A percentile compares a stretch with the other conserved stretches of the same genome.
phyloP scores from a whole-genome alignment of 306 rosid species.

The Pueraria montana region DNA sequence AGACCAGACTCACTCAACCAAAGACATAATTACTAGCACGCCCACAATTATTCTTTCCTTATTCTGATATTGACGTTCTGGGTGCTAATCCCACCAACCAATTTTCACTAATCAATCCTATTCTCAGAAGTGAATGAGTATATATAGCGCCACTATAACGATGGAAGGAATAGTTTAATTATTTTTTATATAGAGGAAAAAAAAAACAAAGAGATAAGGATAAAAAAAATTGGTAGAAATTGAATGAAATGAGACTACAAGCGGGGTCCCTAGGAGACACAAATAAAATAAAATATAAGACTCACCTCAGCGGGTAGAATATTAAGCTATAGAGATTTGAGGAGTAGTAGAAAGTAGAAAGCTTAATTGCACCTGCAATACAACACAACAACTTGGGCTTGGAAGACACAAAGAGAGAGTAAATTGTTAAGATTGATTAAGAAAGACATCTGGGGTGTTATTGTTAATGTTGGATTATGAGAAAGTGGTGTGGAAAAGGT shows the following conservation, averaged over 20 bases:
- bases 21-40: constrained; percentile 53
- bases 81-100: constrained; percentile 74
- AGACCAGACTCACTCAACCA: constrained; percentile 50
- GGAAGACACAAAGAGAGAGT: constrained; percentile 14
- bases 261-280: constrained; percentile 56
- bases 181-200: not conserved
- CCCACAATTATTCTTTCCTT: constrained; percentile 53
- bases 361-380: constrained; percentile 55
- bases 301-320: no score
- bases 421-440: constrained; percentile 46
- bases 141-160: constrained; percentile 39
- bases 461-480: constrained; percentile 22
- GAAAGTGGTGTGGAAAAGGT: constrained; percentile 32
- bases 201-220: constrained; percentile 7
- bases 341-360: constrained; percentile 39
- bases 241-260: constrained; percentile 30
- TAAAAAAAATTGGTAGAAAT: not conserved
- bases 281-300: constrained; percentile 31
- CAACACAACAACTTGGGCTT: constrained; percentile 11
- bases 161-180: constrained; percentile 6
- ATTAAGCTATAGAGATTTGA: no score
- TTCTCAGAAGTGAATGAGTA: constrained; percentile 38
- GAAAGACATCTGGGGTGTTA: constrained; percentile 29
- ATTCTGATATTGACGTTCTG: constrained; percentile 62
- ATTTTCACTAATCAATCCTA: constrained; percentile 58